phyloP scores from a whole-genome alignment of 345 rosid genomes.

The Bruguiera sexangula region DNA sequence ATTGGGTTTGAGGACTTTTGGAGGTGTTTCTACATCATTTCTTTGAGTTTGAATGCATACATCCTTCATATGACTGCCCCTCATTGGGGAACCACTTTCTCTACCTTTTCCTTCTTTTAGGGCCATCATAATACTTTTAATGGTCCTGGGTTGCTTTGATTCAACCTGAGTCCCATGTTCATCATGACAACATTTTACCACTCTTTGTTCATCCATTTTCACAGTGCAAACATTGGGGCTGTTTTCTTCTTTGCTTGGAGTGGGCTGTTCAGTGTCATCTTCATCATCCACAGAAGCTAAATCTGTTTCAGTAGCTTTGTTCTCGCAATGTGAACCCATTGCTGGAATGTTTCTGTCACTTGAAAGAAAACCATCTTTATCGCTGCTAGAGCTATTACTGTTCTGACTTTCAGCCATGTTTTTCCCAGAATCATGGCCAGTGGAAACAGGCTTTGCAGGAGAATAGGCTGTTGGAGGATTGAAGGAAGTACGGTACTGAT shows the following conservation, averaged over 20 bases:
- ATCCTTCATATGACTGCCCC: slow-evolving; percentile 55
- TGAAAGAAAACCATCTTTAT: slow-evolving; percentile 69
- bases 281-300: slow-evolving; percentile 60
- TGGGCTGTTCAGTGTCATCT: slow-evolving; percentile 46
- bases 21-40: slow-evolving; percentile 51
- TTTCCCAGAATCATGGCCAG: slow-evolving; percentile 44
- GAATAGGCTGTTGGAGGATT: slow-evolving; percentile 35
- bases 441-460: slow-evolving; percentile 54
- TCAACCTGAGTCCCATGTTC: slow-evolving; percentile 49
- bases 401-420: slow-evolving; percentile 86
- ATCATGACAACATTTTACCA: slow-evolving; percentile 36
- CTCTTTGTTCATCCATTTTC: slow-evolving; percentile 50
- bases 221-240: slow-evolving; percentile 27
- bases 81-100: slow-evolving; percentile 82
- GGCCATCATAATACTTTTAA: slow-evolving; percentile 81
- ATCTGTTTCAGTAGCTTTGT: slow-evolving; percentile 52
- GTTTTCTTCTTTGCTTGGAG: slow-evolving; percentile 46
- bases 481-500: slow-evolving; percentile 64
- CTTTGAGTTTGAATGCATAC: slow-evolving; percentile 45
- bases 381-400: slow-evolving; percentile 78
- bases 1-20: slow-evolving; percentile 62
- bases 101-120: slow-evolving; percentile 87
- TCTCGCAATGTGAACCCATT: slow-evolving; percentile 36
- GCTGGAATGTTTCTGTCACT: slow-evolving; percentile 41
- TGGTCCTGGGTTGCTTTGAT: slow-evolving; percentile 77